Evolutionary conservation across 768 basidiomycete species (phyloP).

Genomic region (Fomitopsis serialis): DNA sequence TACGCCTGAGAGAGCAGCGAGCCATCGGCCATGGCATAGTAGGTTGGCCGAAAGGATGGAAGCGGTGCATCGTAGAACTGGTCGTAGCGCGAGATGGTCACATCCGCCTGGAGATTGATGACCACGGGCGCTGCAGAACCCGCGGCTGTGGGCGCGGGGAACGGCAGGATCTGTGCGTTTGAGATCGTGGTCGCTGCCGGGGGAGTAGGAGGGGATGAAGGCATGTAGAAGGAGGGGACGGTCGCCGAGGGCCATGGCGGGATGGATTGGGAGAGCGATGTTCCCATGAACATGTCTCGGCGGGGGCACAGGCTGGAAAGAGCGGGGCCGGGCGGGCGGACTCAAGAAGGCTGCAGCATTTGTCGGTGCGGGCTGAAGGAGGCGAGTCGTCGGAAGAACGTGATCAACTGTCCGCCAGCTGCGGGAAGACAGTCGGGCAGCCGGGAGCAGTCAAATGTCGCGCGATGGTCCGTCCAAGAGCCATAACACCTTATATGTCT

Average conservation of each 20-base stretch:
- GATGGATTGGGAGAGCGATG: not conserved
- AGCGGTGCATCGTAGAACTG: slow-evolving; percentile 39
- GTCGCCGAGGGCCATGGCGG: not conserved
- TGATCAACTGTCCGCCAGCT: slow-evolving; percentile 3
- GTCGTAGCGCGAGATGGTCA: slow-evolving; percentile 44
- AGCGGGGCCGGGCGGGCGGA: slow-evolving; percentile 1
- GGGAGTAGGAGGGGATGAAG: slow-evolving; percentile 9
- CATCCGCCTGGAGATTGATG: slow-evolving; percentile 42
- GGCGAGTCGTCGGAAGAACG: not conserved
- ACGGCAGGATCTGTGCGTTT: not conserved
- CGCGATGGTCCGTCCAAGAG: not conserved
- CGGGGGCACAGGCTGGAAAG: not conserved
- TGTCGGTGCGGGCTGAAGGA: not conserved
- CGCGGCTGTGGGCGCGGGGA: slow-evolving; percentile 3
- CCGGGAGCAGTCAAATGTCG: not conserved
- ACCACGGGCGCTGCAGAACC: slow-evolving; percentile 36
- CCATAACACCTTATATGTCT: slow-evolving; percentile 7
- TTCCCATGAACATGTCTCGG: not conserved
- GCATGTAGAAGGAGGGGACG: slow-evolving; percentile 2
- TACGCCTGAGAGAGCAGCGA: slow-evolving; percentile 49
- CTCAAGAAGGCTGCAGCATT: slow-evolving; percentile 1
- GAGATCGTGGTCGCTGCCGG: not conserved
- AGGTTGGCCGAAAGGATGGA: slow-evolving; percentile 41
- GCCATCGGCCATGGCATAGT: slow-evolving; percentile 41
- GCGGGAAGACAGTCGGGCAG: not conserved